Conservation (phyloP, 2,329 filamentous ascomycete genomes). For the Cadophora sp. region DNA sequence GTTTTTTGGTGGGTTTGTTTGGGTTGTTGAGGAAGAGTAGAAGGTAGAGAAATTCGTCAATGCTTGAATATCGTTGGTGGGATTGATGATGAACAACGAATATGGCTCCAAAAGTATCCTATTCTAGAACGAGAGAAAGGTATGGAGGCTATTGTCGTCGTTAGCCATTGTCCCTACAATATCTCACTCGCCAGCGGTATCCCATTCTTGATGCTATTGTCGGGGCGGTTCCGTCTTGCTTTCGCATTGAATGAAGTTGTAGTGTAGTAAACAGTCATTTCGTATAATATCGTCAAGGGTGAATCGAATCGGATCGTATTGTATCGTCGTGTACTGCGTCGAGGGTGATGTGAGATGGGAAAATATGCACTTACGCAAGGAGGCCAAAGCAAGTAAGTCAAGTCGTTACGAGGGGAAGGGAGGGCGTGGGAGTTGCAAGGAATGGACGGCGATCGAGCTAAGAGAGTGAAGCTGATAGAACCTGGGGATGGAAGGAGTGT, state of each 20-base stretch:
- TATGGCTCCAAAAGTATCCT: constrained; percentile 22
- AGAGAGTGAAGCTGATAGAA: constrained; percentile 52
- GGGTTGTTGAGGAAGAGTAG: constrained; percentile 13
- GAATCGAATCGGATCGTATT: not conserved
- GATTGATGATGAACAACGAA: constrained; percentile 12
- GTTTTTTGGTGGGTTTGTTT: constrained; percentile 7
- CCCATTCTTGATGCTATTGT: constrained; percentile 7
- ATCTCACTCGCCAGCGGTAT: not conserved
- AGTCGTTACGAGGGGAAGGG: constrained; percentile 17
- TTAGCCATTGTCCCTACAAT: constrained; percentile 21
- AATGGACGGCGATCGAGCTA: constrained; percentile 50
- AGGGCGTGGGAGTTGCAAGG: constrained; percentile 31
- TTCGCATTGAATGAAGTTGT: not conserved
- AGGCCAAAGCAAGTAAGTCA: constrained; percentile 24
- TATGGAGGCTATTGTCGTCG: constrained; percentile 13
- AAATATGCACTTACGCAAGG: constrained; percentile 37
- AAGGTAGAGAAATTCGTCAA: constrained; percentile 23
- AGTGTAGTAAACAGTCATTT: not conserved
- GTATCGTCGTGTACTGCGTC: not conserved
- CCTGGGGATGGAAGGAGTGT: constrained; percentile 46
- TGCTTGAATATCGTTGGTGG: constrained; percentile 21
- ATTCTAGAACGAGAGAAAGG: constrained; percentile 10
- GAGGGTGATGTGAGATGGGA: not conserved
- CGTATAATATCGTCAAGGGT: not conserved
- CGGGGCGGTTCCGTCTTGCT: not conserved